Percentiles rank a stretch among this genome's conserved stretches.
Conservation (phyloP, 1,284 basidiomycete genomes). For the Sphaerobolus stellatus region DNA sequence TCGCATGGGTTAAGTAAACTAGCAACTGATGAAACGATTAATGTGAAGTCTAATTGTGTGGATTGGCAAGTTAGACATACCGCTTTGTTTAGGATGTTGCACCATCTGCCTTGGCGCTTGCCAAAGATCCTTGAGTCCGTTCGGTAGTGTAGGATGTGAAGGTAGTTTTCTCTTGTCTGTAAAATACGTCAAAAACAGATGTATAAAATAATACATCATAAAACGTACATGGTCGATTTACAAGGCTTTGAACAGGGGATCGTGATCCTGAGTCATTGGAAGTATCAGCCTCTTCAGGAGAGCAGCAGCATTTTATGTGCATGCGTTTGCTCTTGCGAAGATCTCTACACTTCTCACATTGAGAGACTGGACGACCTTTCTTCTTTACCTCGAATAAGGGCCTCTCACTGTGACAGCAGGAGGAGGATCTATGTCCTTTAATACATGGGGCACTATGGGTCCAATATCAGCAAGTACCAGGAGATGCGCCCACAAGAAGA, state of each 20-base stretch:
- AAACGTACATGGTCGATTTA: background rate
- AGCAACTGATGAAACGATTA: slow-evolving; percentile 42
- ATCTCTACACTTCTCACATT: slow-evolving; percentile 77
- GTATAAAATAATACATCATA: background rate
- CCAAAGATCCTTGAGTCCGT: slow-evolving; percentile 13
- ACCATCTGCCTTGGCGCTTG: background rate
- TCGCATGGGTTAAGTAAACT: slow-evolving; percentile 61
- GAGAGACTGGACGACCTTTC: slow-evolving; percentile 81
- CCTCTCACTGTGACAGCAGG: slow-evolving; percentile 76
- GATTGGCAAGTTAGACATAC: slow-evolving; percentile 31
- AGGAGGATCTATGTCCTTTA: slow-evolving; percentile 84
- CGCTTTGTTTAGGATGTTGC: slow-evolving; percentile 49
- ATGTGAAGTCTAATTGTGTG: background rate
- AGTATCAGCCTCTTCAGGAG: no score
- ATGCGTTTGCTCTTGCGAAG: slow-evolving; percentile 70
- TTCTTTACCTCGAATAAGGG: slow-evolving; percentile 85
- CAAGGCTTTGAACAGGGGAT: no score
- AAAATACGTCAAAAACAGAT: background rate
- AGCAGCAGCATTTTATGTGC: slow-evolving; percentile 73
- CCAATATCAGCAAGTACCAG: slow-evolving; percentile 5
- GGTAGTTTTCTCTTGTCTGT: slow-evolving; percentile 10
- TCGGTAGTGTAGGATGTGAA: slow-evolving; percentile 8
- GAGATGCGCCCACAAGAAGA: background rate
- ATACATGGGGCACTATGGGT: slow-evolving; percentile 75
- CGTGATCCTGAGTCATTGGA: no score